Base-by-base conservation (phyloP, 768 basidiomycete species). In the Mycena haematopus region DNA sequence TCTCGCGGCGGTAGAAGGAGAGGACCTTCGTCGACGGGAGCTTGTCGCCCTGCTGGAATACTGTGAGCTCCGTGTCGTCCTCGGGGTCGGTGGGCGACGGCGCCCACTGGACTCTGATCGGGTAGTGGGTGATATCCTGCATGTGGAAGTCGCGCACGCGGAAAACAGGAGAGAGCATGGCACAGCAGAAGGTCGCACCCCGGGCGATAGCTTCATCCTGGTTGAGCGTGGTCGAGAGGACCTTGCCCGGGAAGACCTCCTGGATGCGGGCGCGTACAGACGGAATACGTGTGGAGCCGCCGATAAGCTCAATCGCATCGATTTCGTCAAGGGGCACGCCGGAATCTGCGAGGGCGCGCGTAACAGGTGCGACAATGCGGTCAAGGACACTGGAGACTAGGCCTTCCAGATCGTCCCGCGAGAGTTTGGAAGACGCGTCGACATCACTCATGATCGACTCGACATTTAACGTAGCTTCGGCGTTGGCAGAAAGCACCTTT, bases 151-250 rank as follows among this genome's bases (percentile, higher is more conserved):
- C 96, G 67, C 95, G 91, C 35, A 99, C 96, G 67, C 94, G 92
- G 92, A 99, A 99, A 55, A 95, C 89, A 69, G 97, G 97, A 33
- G 95, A 97, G 67, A 97, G 90, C 82, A 94, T 94, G 29, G 97
- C 96, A 73, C 96, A 98, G 38, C 95, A 88, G 75, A 99, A 97
- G 58, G 97, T 98, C 53, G 95, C 92, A 44, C 96, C 97, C 47
- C 96, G 93, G 10, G 94, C 95, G 69, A 95, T 84, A 62, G 97
- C 96, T 80, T 99, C 97, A 69, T 99, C 97, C 79, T 96, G 94
- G 83, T 99, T 99, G 73, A 96, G 88, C 33, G 97, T 99, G 68
- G 90, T 90, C 19, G 86, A 91, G 67, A 99, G 89, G n/a, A 78
- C 60, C 78, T 95, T 95, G 56, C 91, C 92, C 38, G 81, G 80